Evolutionary conservation across 2,329 filamentous ascomycete species (phyloP), one percentile per base, ranked within the genome.

Genomic region (Calonectria pseudoreteaudii): DNA sequence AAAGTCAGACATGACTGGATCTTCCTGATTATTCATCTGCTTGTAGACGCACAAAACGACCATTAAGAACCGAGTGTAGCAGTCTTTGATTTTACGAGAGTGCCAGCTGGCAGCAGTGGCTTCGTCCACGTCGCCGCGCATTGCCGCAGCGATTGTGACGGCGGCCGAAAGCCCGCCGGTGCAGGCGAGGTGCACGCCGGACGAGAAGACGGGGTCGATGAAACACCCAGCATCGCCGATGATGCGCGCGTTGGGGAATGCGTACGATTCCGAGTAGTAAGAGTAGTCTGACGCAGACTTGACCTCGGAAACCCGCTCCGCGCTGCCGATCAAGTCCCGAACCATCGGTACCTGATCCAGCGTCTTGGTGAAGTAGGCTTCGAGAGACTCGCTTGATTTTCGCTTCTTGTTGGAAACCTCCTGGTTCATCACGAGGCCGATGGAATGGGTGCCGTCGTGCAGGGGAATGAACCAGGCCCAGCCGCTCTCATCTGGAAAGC

Each of bases 401-500:
- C 87, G 88, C 74, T 84, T 84, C 0, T 66, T 64, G 13, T 75
- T 80, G 8, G 81, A 76, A 4, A 85, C 28, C 6, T 86, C 78
- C 77, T 88, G 86, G 68, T 84, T 83, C 74, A 80, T 80, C 7
- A 88, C 86, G 8, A 88, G 77, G 10, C 87, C 86, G 0, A 88
- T 83, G 0, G 87, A 88, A 3, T 73, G 66, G 1, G 83, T 88
- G 14, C 84, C 86, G 72, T 89, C 81, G 76, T 89, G 87, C 0
- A 90, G 79, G 0, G 88, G 88, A 68, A 90, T 89, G 60, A 82
- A 81, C 88, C 88, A 90, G 16, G 73, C 79, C 88, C 88, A 90
- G 16, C 88, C 88, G 71, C 86, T 88, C 1, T 68, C 83, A 78
- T 90, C 87, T 81, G 23, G 11, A 13, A 13, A 3, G 4, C n/a